Base-by-base conservation (phyloP, 1,139 yeast genomes). In the Yamadazyma songkhlaensis region DNA sequence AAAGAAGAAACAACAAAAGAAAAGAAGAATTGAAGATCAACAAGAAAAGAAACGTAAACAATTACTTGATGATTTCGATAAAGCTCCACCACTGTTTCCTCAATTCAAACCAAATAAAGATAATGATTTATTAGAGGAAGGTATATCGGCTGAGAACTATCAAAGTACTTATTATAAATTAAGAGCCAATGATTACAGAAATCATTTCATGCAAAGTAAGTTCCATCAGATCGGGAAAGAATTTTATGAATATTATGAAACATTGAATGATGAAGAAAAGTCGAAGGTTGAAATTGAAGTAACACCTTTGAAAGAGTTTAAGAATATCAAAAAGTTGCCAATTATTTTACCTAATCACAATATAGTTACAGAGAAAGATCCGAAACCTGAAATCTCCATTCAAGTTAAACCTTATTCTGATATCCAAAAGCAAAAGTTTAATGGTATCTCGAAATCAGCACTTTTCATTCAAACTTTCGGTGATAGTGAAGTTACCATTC, bases 391-490 rank as follows among this genome's bases (percentile, higher is more conserved):
- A 10, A 53, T 64, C 0, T 44, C 52, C 3, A 53, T 69, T 8
- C 66, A 62, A 42, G 75, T 71, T 4, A 75, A 70, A 49, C 60
- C 72, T 2, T 70, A 76, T 37, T 62, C 76, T 1, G 87, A 81
- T 37, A 74, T 72, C 39, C 72, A 75, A 28, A 79, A 79, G 46
- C 76, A 76, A 39, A 78, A 78, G 51, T 87, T 84, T 49, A 77
- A 79, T 32, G 96, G 96, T 0, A 75, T 86, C 33, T 72, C 86
- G 2, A 81, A 79, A 46, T 58, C 83, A 36, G 89, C 94, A 0
- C 64, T 90, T 13, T 82, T 77, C 47, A 53, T 82, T 2, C 56
- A 47, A 30, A 39, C 32, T 9, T 35, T 44, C 22, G 33, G 29
- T 3, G 29, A 35, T 1, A 40, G 37, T 9, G 48, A 38, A n/a